Evolutionary conservation across 148 eudicot species (phyloP).

Genomic region (Polygonum aviculare): DNA sequence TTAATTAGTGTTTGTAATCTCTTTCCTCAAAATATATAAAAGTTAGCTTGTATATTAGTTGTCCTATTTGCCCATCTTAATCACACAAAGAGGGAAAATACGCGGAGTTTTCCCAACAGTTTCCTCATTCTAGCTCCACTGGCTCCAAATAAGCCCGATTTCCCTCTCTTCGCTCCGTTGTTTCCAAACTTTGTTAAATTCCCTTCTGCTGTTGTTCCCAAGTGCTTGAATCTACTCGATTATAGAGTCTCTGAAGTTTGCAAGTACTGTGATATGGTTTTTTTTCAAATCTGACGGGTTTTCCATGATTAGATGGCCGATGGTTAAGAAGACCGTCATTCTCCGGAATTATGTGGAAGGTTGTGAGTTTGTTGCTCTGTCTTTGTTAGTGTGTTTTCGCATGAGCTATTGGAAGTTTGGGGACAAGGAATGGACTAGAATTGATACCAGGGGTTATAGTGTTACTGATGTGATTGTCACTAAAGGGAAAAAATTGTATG

Average conservation of each 20-base stretch:
- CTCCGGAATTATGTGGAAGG: background rate
- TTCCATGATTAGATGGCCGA: too few species aligned
- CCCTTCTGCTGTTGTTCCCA: background rate
- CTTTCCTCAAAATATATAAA: too few species aligned
- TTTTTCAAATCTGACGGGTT: background rate
- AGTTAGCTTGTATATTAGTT: too few species aligned
- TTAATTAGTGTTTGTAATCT: too few species aligned
- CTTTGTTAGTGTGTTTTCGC: background rate
- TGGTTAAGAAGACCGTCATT: background rate
- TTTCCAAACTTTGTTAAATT: background rate
- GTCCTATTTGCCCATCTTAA: too few species aligned
- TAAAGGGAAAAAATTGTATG: constrained; percentile 5
- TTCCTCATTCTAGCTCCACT: constrained; percentile 12
- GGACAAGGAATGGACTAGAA: constrained; percentile 4
- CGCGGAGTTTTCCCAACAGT: too few species aligned
- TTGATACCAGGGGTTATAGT: background rate
- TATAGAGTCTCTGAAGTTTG: background rate
- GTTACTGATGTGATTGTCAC: constrained; percentile 11
- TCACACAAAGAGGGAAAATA: too few species aligned
- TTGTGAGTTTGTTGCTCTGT: background rate
- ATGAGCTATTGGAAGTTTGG: constrained; percentile 6
- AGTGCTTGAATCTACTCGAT: background rate
- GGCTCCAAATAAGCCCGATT: background rate
- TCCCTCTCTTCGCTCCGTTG: constrained; percentile 12
- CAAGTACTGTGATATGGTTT: background rate